Base-by-base conservation (phyloP, 2,329 filamentous ascomycete genomes). In the Aspergillus tubingensis region DNA sequence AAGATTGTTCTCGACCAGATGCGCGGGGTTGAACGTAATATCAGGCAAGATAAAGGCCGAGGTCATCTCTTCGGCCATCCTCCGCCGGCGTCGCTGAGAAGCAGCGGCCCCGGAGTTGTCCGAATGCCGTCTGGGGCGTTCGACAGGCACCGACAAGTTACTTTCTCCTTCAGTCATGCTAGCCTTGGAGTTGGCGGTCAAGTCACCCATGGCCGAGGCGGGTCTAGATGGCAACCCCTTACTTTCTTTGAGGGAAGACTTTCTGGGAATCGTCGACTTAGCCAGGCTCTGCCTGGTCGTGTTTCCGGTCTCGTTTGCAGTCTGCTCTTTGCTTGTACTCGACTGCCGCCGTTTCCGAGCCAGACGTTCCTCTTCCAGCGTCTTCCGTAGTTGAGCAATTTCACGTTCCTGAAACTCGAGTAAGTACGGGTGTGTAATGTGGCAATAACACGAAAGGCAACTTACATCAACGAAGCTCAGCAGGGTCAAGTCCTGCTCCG, bases 11-110 rank as follows among this genome's bases (percentile, higher is more conserved):
- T 68, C 68, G 39, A 69, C 66, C 50, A 68, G 48, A 47, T 72
- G 68, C 43, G 70, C 65, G 54, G 71, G 70, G 55, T 69, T 69
- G 71, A 88, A 74, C 19, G 85, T 87, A 66, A 88, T 86, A 65
- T 88, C 86, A 10, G 85, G 85, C 5, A 88, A 74, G 63, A 88
- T 87, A 69, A 88, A 87, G 5, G 85, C 86, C 3, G 85, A 88
- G 5, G 86, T 88, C 82, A 86, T 83, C 59, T 86, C 84, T 25
- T 80, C 77, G 13, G 78, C 76, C 39, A 75, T 75, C 41, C 77
- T 80, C 27, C 79, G 81, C 49, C 81, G 82, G 53, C 83, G 81
- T 8, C 80, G 80, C 55, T 79, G 79, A 32, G 80, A 78, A 50
- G 80, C 80, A 68, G 82, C 81, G 5, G 82, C 70, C 39, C 81